Conservation (phyloP, 202 grass and related monocot species). For the Miscanthus sacchariflorus region DNA sequence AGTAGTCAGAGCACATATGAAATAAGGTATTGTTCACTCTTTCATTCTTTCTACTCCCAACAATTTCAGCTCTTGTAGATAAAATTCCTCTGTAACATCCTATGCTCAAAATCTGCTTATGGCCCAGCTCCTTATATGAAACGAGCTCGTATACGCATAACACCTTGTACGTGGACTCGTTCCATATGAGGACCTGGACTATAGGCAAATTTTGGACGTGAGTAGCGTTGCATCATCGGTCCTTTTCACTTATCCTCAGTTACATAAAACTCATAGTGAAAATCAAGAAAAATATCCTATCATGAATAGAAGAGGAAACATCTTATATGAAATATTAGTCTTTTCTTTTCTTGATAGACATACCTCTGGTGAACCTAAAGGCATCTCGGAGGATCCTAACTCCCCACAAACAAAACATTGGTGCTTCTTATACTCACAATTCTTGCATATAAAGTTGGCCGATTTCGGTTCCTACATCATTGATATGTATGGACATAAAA, state of each 20-base stretch:
- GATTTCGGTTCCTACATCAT: background rate
- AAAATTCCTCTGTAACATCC: background rate
- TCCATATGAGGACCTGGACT: background rate
- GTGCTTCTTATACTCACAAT: slow-evolving; percentile 69
- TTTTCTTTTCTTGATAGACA: background rate
- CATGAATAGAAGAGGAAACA: background rate
- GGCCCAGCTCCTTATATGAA: background rate
- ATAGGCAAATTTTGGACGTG: background rate
- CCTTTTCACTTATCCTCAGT: background rate
- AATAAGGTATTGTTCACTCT: background rate
- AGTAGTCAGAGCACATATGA: background rate
- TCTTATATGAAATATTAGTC: background rate
- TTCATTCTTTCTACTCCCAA: too few relatives aligned
- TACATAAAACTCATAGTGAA: background rate
- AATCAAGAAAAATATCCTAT: background rate
- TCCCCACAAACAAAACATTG: slow-evolving; percentile 73
- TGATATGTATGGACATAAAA: background rate
- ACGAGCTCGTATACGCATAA: background rate
- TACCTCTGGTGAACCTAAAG: background rate
- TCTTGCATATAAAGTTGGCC: slow-evolving; percentile 45
- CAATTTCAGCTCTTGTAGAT: background rate
- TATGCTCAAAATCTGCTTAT: background rate
- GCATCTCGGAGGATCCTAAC: slow-evolving; percentile 57
- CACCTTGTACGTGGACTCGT: background rate
- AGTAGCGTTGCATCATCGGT: background rate